A percentile compares a stretch with the other conserved stretches of the same genome.
Conservation (phyloP, 2,329 filamentous ascomycete species). For the Aspergillus ochraceoroseus region DNA sequence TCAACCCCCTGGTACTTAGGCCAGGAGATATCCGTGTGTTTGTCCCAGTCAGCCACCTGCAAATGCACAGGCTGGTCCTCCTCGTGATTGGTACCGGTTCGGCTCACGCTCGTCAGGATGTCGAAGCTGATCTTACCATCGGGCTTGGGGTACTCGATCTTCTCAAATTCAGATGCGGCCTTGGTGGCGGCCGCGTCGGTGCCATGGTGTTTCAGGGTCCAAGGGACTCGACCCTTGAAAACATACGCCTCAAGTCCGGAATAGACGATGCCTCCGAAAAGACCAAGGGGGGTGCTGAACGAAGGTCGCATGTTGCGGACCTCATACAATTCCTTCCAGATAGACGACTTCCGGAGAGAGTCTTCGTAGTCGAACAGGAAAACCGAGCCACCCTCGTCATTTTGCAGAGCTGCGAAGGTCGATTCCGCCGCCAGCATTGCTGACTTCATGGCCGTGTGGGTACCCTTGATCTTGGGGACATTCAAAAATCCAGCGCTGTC, state of each 20-base stretch:
- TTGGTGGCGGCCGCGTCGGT: conserved; percentile 76
- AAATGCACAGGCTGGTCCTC: conserved; percentile 97
- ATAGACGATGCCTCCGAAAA: conserved; percentile 87
- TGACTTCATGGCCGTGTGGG: conserved; percentile 95
- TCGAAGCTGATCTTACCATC: conserved; percentile 94
- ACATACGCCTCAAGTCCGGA: conserved; percentile 88
- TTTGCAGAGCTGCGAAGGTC: conserved; percentile 68
- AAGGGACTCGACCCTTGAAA: conserved; percentile 77
- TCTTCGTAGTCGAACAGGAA: conserved; percentile 96
- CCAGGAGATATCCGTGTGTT: conserved; percentile 75
- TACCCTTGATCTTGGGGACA: conserved; percentile 97
- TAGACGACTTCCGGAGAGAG: conserved; percentile 72
- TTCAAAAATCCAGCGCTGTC: conserved; percentile 97
- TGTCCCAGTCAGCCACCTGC: conserved; percentile 92
- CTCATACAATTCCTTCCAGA: conserved; percentile 91
- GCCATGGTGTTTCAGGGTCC: conserved; percentile 82
- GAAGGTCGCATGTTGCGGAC: conserved; percentile 97
- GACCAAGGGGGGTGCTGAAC: conserved; percentile 79
- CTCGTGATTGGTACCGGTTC: conserved; percentile 96
- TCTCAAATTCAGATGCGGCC: conserved; percentile 68
- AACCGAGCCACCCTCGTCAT: conserved; percentile 60
- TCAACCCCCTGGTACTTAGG: conserved; percentile 88
- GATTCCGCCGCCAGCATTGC: conserved; percentile 95
- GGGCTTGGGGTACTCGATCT: conserved; percentile 96
- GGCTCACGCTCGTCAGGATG: conserved; percentile 88